Evolutionary conservation across 495 filamentous ascomycete species (phyloP).

Genomic region (Penicillium manginii): DNA sequence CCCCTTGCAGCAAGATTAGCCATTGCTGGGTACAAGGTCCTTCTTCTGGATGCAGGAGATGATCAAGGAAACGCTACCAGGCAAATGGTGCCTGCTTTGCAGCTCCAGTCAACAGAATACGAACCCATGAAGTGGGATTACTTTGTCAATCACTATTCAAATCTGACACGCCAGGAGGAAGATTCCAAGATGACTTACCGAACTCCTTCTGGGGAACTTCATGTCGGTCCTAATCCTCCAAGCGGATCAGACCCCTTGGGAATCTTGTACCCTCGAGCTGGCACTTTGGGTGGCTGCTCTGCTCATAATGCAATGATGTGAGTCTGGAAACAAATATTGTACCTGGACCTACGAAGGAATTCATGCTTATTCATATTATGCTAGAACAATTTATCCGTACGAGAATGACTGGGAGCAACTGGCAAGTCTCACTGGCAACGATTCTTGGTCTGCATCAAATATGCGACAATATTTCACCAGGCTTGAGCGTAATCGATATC

Average conservation of each 20-base stretch:
- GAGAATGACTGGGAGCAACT: slow-evolving; percentile 50
- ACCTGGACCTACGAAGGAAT: too few relatives aligned
- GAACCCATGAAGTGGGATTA: slow-evolving; percentile 47
- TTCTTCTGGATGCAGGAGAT: slow-evolving; percentile 65
- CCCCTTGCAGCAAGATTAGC: slow-evolving; percentile 64
- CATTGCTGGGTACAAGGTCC: slow-evolving; percentile 57
- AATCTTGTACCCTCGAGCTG: slow-evolving; percentile 48
- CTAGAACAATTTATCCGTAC: slow-evolving; percentile 37
- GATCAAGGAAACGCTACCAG: slow-evolving; percentile 52
- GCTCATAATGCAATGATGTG: slow-evolving; percentile 51
- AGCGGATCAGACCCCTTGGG: slow-evolving; percentile 37
- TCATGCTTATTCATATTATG: background rate
- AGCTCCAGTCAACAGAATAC: slow-evolving; percentile 44
- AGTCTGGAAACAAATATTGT: background rate
- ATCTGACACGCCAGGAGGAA: slow-evolving; percentile 36
- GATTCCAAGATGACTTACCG: slow-evolving; percentile 50
- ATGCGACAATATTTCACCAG: slow-evolving; percentile 45
- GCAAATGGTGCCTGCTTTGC: slow-evolving; percentile 42
- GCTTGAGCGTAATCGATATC: slow-evolving; percentile 60
- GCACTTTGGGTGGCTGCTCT: slow-evolving; percentile 48
- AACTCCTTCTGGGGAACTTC: slow-evolving; percentile 36
- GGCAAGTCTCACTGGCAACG: slow-evolving; percentile 42
- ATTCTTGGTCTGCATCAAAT: slow-evolving; percentile 39
- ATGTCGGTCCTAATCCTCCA: slow-evolving; percentile 41
- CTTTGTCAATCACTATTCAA: slow-evolving; percentile 48